Evolutionary conservation across 2,329 filamentous ascomycete genomes (phyloP).

Genomic region (Phyllosticta paracitricarpa): DNA sequence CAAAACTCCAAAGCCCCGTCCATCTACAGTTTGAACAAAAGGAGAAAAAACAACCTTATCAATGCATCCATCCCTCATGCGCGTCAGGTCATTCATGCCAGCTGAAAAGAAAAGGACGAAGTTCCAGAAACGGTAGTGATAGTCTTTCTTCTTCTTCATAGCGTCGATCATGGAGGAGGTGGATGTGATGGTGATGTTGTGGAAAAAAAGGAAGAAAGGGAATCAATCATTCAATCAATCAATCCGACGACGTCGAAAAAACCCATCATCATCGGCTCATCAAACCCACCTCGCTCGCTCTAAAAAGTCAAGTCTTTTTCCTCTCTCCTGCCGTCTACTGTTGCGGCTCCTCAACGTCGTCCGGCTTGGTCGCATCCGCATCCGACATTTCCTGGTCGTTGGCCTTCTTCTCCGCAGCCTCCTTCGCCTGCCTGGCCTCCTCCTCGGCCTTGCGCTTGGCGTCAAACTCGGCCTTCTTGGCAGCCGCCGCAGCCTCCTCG

Average conservation of each 20-base stretch:
- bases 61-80: no score
- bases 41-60: no score
- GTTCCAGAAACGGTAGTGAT: no score
- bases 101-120: no score
- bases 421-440: conserved; percentile 57
- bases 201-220: not conserved
- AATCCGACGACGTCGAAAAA: not conserved
- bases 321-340: conserved; percentile 1
- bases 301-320: not conserved
- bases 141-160: no score
- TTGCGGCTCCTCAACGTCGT: conserved; percentile 16
- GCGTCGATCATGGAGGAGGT: not conserved
- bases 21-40: no score
- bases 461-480: conserved; percentile 52
- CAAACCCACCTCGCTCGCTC: not conserved
- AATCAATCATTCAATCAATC: not conserved
- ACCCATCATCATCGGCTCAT: not conserved
- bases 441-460: conserved; percentile 68
- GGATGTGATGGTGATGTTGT: not conserved
- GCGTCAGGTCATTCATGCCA: no score
- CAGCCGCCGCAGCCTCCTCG: conserved; percentile 56
- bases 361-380: conserved; percentile 35
- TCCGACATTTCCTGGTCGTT: conserved; percentile 51
- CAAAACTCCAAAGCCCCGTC: no score
- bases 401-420: conserved; percentile 38